phyloP scores from a whole-genome alignment of 306 rosid genomes.

The Phaseolus lunatus region DNA sequence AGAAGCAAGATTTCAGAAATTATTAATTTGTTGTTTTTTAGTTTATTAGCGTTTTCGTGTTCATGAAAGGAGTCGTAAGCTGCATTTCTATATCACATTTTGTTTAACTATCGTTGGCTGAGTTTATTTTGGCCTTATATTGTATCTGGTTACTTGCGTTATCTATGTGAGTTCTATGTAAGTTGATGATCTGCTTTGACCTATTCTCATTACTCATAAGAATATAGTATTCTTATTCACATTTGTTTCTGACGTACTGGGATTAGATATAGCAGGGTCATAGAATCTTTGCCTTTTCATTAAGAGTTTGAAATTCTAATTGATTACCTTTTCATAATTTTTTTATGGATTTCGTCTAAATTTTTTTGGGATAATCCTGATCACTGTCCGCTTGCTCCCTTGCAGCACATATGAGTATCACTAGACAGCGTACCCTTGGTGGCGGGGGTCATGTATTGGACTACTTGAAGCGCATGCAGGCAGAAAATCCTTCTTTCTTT shows the following conservation, averaged over 20 bases:
- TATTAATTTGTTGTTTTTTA: not conserved
- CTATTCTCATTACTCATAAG: not conserved
- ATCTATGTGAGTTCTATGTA: not conserved
- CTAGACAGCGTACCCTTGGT: conserved; percentile 70
- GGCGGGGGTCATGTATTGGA: conserved; percentile 77
- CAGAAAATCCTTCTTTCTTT: conserved; percentile 79
- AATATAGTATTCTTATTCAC: not conserved
- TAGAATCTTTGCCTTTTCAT: conserved; percentile 2
- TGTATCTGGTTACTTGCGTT: not conserved
- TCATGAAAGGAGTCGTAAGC: not conserved
- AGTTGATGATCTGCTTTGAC: not conserved
- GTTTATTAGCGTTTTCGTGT: not conserved
- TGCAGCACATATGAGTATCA: conserved; percentile 71
- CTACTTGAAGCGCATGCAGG: conserved; percentile 83
- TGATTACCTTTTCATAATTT: not conserved
- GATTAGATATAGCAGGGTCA: not conserved
- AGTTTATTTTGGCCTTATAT: not conserved
- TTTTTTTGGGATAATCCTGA: too few relatives aligned
- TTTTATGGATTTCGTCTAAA: too few relatives aligned
- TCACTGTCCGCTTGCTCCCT: not conserved
- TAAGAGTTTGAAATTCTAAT: not conserved
- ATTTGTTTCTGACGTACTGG: not conserved
- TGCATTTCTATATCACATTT: not conserved
- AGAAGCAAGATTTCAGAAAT: not conserved
- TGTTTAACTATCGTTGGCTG: not conserved